Conservation (phyloP, 2,329 filamentous ascomycete species). For the Colletotrichum sidae region DNA sequence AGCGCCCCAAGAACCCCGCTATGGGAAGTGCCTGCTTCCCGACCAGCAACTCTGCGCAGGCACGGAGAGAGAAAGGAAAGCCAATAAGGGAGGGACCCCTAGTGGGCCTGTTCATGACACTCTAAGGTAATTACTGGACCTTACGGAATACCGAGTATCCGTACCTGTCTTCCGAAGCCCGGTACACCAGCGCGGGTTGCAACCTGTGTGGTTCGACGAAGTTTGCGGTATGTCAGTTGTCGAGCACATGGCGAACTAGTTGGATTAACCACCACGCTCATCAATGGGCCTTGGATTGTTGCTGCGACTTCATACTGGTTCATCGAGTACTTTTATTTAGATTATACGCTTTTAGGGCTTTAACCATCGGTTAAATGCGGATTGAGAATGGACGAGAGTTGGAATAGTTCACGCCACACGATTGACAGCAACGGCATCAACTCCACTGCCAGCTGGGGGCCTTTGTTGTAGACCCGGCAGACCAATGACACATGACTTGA, state of each 20-base stretch:
- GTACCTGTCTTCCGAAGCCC: slow-evolving; percentile 16
- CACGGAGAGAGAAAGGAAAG: slow-evolving; percentile 1
- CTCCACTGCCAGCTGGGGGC: not conserved
- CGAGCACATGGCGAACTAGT: slow-evolving; percentile 6
- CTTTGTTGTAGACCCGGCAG: not conserved
- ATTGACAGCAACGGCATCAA: not conserved
- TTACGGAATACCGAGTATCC: too few relatives aligned
- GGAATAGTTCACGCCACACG: not conserved
- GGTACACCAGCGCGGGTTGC: slow-evolving; percentile 16
- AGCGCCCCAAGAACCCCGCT: not conserved
- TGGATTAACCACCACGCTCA: not conserved
- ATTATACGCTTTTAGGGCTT: not conserved
- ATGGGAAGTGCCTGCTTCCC: slow-evolving; percentile 17
- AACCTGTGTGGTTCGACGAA: slow-evolving; percentile 6
- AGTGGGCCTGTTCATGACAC: too few relatives aligned
- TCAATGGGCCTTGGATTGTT: not conserved
- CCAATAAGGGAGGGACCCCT: not conserved
- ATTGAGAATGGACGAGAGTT: not conserved
- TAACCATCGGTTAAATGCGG: not conserved
- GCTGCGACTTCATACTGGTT: too few relatives aligned
- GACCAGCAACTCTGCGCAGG: slow-evolving; percentile 15
- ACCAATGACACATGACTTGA: slow-evolving; percentile 9
- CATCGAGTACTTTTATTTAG: not conserved
- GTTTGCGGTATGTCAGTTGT: not conserved
- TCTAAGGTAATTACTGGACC: too few relatives aligned